A percentile compares a stretch with the other conserved stretches of the same genome.
Evolutionary conservation across 306 rosid genomes (phyloP).

Genomic region (Gillenia trifoliata): DNA sequence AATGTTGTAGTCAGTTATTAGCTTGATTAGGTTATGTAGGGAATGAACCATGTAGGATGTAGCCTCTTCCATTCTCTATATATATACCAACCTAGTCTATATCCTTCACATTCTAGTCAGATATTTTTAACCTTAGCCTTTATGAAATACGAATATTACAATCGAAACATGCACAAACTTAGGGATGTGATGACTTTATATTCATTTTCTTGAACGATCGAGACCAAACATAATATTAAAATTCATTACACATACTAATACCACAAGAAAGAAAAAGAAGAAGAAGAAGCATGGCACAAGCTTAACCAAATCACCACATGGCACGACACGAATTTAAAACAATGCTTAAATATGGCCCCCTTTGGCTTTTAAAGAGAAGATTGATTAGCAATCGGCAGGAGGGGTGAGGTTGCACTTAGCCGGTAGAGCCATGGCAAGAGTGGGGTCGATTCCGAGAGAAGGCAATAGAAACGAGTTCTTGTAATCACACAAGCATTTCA

Average conservation of each 20-base stretch:
- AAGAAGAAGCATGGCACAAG: background rate
- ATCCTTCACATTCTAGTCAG: too few relatives aligned
- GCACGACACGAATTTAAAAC: background rate
- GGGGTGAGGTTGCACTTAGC: conserved; percentile 54
- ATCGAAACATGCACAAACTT: too few relatives aligned
- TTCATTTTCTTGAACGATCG: too few relatives aligned
- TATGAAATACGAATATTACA: too few relatives aligned
- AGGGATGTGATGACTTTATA: too few relatives aligned
- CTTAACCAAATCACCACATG: background rate
- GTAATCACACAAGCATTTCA: conserved; percentile 62
- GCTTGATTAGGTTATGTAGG: too few relatives aligned
- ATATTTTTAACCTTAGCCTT: too few relatives aligned
- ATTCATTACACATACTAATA: background rate
- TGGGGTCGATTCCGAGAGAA: conserved; percentile 47
- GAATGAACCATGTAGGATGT: too few relatives aligned
- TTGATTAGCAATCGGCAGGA: conserved; percentile 40
- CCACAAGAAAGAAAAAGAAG: background rate
- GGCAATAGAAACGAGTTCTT: conserved; percentile 44
- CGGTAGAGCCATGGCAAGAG: conserved; percentile 60
- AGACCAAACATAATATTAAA: too few relatives aligned
- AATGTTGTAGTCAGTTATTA: too few relatives aligned
- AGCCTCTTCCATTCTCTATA: too few relatives aligned
- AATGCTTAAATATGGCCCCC: background rate
- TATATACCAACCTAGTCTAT: too few relatives aligned
- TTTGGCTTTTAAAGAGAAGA: background rate